These are phyloP conservation scores for Capsicum pubescens DNA, from an alignment of 257 asterid genomes.

Conservation along the genomic window DNA sequence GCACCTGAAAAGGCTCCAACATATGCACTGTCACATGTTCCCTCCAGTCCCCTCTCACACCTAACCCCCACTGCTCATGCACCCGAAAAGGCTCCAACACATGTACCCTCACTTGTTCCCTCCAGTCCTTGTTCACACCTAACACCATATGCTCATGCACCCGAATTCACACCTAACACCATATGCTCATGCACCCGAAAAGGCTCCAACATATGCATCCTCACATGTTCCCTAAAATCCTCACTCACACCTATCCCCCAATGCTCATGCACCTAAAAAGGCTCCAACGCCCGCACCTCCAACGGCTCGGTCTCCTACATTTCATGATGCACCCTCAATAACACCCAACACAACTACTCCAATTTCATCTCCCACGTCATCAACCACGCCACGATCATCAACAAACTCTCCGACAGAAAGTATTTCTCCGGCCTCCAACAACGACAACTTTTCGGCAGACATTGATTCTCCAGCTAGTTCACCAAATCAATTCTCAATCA, in stretches of 20 bases:
- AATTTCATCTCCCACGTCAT: neutral
- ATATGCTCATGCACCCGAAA: no score
- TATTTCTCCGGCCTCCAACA: slow-evolving; percentile 25
- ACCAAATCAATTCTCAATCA: slow-evolving; percentile 37
- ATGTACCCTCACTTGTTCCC: neutral
- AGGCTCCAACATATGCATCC: no score
- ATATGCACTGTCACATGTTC: no score
- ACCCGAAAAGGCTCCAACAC: neutral
- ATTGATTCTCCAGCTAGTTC: slow-evolving; percentile 35
- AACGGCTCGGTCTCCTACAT: neutral
- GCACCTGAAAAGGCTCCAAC: no score
- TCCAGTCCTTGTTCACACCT: neutral
- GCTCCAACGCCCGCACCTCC: neutral
- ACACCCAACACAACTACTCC: slow-evolving; percentile 9
- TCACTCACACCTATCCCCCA: neutral
- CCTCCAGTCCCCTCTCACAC: no score
- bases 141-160: neutral
- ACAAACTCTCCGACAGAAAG: slow-evolving; percentile 24
- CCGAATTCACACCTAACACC: no score
- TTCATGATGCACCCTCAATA: neutral
- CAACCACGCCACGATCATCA: slow-evolving; percentile 17
- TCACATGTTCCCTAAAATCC: no score
- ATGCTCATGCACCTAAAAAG: neutral
- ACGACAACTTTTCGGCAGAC: slow-evolving; percentile 32
- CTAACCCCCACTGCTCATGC: neutral